These are phyloP conservation scores for Lipomyces chichibuensis DNA, from an alignment of 805 yeast species.

Conservation along the genomic window DNA sequence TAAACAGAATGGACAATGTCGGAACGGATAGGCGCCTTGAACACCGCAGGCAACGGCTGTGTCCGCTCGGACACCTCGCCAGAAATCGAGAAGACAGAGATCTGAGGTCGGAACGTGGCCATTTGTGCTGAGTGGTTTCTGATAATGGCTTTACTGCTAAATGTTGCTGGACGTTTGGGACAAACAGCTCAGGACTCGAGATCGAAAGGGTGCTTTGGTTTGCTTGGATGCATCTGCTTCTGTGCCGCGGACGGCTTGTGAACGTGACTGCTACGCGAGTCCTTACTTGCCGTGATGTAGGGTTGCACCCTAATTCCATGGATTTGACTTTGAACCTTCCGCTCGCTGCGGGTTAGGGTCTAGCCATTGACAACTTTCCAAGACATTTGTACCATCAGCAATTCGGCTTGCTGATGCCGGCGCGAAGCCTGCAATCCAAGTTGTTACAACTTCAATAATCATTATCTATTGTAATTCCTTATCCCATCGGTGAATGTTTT, in stretches of 20 bases:
- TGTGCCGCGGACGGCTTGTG: neutral
- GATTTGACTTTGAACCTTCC: neutral
- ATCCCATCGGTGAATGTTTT: no score
- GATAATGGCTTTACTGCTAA: conserved; percentile 3
- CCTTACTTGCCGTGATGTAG: neutral
- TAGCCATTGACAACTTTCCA: no score
- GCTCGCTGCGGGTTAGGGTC: neutral
- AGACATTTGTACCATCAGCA: no score
- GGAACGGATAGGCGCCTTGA: conserved; percentile 99
- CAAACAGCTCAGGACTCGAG: neutral
- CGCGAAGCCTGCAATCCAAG: no score
- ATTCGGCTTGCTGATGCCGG: no score
- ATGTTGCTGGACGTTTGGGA: neutral
- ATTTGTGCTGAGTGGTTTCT: conserved; percentile 6
- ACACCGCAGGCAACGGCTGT: conserved; percentile 96
- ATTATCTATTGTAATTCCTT: no score
- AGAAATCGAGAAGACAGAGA: conserved; percentile 84
- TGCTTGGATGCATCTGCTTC: neutral
- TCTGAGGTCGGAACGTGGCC: conserved; percentile 46
- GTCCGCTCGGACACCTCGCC: conserved; percentile 86
- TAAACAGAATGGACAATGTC: conserved; percentile 99
- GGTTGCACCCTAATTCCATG: neutral
- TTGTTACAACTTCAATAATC: no score
- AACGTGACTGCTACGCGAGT: no score
- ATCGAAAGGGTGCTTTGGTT: neutral